A percentile compares a stretch with the other conserved stretches of the same genome.
Conservation (phyloP, 176 grass and related monocot species). For the Eleusine coracana region DNA sequence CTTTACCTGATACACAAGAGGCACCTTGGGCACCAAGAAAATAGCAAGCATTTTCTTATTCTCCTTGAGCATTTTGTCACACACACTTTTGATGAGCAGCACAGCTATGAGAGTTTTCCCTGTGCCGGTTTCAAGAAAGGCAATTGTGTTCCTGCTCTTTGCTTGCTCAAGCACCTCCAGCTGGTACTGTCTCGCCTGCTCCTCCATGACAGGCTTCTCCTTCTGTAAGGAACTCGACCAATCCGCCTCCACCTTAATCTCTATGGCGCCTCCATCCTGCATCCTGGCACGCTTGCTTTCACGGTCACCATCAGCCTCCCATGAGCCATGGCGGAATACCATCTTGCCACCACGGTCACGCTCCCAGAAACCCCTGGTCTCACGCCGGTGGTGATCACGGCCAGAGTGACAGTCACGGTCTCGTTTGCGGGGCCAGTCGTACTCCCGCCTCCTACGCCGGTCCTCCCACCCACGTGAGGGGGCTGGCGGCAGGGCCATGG, state of each 20-base stretch:
- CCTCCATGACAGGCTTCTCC: constrained; percentile 74
- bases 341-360: constrained; percentile 82
- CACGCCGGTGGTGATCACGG: constrained; percentile 53
- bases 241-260: constrained; percentile 48
- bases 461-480: constrained; percentile 46
- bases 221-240: neutral
- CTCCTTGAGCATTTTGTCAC: constrained; percentile 67
- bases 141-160: constrained; percentile 93
- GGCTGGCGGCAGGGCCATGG: neutral
- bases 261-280: constrained; percentile 32
- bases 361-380: constrained; percentile 86
- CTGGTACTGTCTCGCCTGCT: constrained; percentile 89
- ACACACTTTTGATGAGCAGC: constrained; percentile 84
- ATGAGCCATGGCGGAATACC: constrained; percentile 77
- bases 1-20: constrained; percentile 94
- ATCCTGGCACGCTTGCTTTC: constrained; percentile 59
- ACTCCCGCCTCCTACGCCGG: constrained; percentile 59
- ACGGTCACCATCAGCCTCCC: constrained; percentile 73
- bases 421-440: constrained; percentile 63
- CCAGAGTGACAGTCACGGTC: constrained; percentile 54
- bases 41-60: constrained; percentile 85
- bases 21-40: constrained; percentile 98
- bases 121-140: constrained; percentile 84
- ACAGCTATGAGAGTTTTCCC: constrained; percentile 95
- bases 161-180: constrained; percentile 94